Conservation (phyloP, 805 yeast species). For the Kluyveromyces wickerhamii region DNA sequence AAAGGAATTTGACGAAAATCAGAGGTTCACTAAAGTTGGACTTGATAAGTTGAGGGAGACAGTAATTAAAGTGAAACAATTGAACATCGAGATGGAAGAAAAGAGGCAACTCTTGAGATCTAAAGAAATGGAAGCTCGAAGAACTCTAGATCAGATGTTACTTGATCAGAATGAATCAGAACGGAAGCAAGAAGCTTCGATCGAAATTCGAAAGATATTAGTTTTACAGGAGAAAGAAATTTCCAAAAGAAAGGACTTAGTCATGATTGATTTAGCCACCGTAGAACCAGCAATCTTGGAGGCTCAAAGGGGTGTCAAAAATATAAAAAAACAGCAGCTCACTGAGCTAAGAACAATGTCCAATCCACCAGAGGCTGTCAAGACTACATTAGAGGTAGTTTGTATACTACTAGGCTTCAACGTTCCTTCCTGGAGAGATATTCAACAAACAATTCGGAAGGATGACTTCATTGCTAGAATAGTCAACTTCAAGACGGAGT, state of each 20-base stretch:
- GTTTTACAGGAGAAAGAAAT: conserved; percentile 59
- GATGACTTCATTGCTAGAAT: conserved; percentile 85
- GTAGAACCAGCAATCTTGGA: conserved; percentile 82
- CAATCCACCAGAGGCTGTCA: conserved; percentile 85
- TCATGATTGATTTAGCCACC: conserved; percentile 53
- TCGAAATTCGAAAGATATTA: conserved; percentile 63
- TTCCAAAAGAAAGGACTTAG: conserved; percentile 42
- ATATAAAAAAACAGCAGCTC: conserved; percentile 84
- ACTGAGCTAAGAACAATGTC: conserved; percentile 84
- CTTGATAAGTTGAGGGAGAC: conserved; percentile 70
- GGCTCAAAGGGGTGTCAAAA: conserved; percentile 85
- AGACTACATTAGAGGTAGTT: conserved; percentile 79
- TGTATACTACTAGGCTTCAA: conserved; percentile 72
- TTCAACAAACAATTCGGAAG: conserved; percentile 65
- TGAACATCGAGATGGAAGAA: conserved; percentile 45
- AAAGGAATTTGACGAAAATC: conserved; percentile 49
- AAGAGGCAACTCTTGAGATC: conserved; percentile 42
- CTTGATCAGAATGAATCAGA: conserved; percentile 88
- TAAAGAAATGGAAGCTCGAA: conserved; percentile 64
- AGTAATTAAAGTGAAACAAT: conserved; percentile 56
- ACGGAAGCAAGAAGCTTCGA: conserved; percentile 76
- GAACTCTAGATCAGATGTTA: conserved; percentile 67
- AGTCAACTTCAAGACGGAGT: conserved; percentile 61
- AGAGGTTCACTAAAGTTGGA: conserved; percentile 67
- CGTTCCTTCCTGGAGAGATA: conserved; percentile 69